Percentiles rank a stretch among this genome's conserved stretches.
phyloP scores from a whole-genome alignment of 2,329 filamentous ascomycete genomes.

The Dothistroma septosporum region DNA sequence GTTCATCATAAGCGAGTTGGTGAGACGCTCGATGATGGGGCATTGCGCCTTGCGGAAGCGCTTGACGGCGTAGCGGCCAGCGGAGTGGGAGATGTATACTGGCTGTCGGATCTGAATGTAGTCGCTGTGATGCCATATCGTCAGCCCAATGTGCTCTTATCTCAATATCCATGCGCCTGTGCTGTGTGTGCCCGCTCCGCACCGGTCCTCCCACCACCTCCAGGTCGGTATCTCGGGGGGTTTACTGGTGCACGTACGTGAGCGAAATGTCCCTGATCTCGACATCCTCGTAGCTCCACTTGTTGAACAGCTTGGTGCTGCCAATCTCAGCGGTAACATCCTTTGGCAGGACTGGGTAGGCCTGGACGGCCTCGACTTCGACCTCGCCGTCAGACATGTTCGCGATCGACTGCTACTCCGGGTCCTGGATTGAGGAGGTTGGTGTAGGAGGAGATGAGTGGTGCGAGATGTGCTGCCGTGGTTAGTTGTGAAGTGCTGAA shows the following conservation, averaged over 20 bases:
- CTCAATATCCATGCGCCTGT: background rate
- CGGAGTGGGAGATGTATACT: conserved; percentile 98
- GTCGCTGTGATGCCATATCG: conserved; percentile 60
- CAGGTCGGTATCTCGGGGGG: conserved; percentile 7
- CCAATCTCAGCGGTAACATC: conserved; percentile 85
- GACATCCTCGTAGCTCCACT: conserved; percentile 97
- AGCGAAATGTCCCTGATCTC: conserved; percentile 99
- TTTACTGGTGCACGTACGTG: conserved; percentile 70
- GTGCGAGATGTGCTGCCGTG: conserved; percentile 1
- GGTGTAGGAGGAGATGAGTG: background rate
- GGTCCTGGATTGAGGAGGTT: background rate
- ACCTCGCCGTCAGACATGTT: conserved; percentile 97
- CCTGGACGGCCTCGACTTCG: conserved; percentile 82
- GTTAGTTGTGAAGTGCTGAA: conserved; percentile 4
- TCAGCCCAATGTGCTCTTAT: conserved; percentile 26
- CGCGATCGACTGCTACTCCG: conserved; percentile 12
- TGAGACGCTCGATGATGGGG: conserved; percentile 99
- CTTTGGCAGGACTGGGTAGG: conserved; percentile 84
- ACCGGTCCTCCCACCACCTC: conserved; percentile 3
- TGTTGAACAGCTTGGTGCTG: conserved; percentile 95
- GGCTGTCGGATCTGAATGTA: conserved; percentile 99
- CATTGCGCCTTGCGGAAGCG: conserved; percentile 99
- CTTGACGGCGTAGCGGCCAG: conserved; percentile 98
- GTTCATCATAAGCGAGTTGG: conserved; percentile 99
- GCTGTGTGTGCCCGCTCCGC: conserved; percentile 5